Conservation (phyloP, 2,329 filamentous ascomycete genomes). For the Dothidotthia symphoricarpi region DNA sequence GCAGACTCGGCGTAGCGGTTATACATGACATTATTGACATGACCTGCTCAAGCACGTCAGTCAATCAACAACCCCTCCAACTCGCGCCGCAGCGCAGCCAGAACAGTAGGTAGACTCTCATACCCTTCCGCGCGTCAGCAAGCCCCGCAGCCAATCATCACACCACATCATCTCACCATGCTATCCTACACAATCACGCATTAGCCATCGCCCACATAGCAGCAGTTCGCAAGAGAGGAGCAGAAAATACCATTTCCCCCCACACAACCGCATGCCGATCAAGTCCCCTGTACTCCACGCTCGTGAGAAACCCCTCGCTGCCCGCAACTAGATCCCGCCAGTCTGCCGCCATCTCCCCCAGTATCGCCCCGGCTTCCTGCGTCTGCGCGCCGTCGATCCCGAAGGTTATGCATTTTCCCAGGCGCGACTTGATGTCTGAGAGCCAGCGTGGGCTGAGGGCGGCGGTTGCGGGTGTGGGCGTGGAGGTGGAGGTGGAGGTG, state of each 20-base stretch:
- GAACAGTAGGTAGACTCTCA: too few species aligned
- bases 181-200: slow-evolving; percentile 50
- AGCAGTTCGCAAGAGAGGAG: too few species aligned
- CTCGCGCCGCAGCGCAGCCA: too few species aligned
- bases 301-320: slow-evolving; percentile 72
- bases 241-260: slow-evolving; percentile 91
- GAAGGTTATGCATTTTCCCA: slow-evolving; percentile 75
- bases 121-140: slow-evolving; percentile 12
- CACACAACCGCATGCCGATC: slow-evolving; percentile 69
- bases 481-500: slow-evolving; percentile 9
- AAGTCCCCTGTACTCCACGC: slow-evolving; percentile 60
- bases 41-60: too few species aligned
- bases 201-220: too few species aligned
- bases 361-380: slow-evolving; percentile 57
- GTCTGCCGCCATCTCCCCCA: slow-evolving; percentile 59
- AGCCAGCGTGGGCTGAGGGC: slow-evolving; percentile 61
- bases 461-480: slow-evolving; percentile 6
- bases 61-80: too few species aligned
- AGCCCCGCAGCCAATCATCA: not conserved
- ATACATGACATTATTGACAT: slow-evolving; percentile 87
- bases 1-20: slow-evolving; percentile 79
- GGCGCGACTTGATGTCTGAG: slow-evolving; percentile 61
- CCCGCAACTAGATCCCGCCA: slow-evolving; percentile 73
- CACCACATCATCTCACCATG: slow-evolving; percentile 51
- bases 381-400: slow-evolving; percentile 63